These are phyloP conservation scores for Bryoerythrophyllum caledonicum DNA, from an alignment of 225 moss, liverwort and hornwort species.

Conservation along the genomic window DNA sequence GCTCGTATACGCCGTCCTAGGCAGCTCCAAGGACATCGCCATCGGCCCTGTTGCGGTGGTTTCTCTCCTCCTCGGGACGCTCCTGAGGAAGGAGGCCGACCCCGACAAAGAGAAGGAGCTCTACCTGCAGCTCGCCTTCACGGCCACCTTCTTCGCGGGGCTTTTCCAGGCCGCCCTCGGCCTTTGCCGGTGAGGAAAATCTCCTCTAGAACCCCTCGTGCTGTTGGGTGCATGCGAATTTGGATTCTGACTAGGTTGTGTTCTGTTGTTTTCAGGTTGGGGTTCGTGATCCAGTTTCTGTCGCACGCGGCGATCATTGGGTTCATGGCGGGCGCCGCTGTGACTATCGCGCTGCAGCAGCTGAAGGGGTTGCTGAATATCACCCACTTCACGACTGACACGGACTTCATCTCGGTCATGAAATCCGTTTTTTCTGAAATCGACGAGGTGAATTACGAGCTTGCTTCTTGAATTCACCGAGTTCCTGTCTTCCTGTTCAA, in stretches of 20 bases:
- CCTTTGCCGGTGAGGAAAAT: constrained; percentile 39
- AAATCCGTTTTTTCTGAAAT: constrained; percentile 41
- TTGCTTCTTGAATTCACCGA: too few species aligned
- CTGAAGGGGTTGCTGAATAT: constrained; percentile 72
- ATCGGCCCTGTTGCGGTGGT: constrained; percentile 83
- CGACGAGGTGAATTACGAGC: constrained; percentile 40
- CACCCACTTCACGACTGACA: constrained; percentile 62
- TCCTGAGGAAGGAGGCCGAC: constrained; percentile 37
- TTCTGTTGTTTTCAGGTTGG: constrained; percentile 45
- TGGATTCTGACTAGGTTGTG: neutral
- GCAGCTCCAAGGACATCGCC: constrained; percentile 68
- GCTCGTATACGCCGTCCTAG: constrained; percentile 55
- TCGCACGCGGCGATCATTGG: constrained; percentile 87
- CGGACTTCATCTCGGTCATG: constrained; percentile 71
- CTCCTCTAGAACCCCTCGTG: neutral
- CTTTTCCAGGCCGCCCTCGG: constrained; percentile 59
- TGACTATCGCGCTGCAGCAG: constrained; percentile 83
- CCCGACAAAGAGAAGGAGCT: constrained; percentile 10
- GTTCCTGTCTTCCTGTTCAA: too few species aligned
- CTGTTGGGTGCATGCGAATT: neutral
- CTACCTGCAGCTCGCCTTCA: constrained; percentile 54
- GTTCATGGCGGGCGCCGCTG: constrained; percentile 91
- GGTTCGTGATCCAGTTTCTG: constrained; percentile 84
- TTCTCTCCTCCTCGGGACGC: constrained; percentile 59
- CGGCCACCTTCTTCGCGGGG: constrained; percentile 73